These are phyloP conservation scores for Diphasiastrum complanatum DNA, from an alignment of 83 land plant species.

Conservation along the genomic window DNA sequence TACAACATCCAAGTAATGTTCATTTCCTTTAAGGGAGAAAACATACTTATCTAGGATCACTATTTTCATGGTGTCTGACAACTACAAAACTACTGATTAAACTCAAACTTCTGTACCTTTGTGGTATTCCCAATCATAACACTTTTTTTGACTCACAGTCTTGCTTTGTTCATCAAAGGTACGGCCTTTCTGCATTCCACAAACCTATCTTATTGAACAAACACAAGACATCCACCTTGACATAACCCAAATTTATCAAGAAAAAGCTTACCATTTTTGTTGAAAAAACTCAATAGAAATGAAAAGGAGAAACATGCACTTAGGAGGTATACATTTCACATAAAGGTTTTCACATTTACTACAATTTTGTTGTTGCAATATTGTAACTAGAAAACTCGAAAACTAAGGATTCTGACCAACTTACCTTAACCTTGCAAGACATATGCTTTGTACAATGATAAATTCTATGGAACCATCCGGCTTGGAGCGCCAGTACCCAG, in stretches of 20 bases:
- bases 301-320: too few species aligned
- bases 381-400: too few species aligned
- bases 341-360: too few species aligned
- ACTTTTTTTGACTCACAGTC: conserved; percentile 46
- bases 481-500: conserved; percentile 72
- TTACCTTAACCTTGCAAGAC: conserved; percentile 68
- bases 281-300: too few species aligned
- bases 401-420: background rate
- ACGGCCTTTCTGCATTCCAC: conserved; percentile 71
- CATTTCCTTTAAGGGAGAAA: too few species aligned
- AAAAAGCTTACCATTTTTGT: too few species aligned
- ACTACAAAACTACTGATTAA: background rate
- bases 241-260: too few species aligned
- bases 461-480: conserved; percentile 69
- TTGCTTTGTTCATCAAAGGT: conserved; percentile 50
- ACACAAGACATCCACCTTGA: too few species aligned
- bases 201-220: too few species aligned
- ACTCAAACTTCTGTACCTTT: conserved; percentile 36
- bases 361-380: too few species aligned
- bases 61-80: background rate
- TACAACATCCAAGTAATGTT: background rate
- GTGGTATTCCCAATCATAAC: conserved; percentile 68
- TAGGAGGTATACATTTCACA: too few species aligned
- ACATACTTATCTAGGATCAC: background rate
- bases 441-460: conserved; percentile 74